These are phyloP conservation scores for Pharnaceum exiguum DNA, from an alignment of 148 eudicot species.

Conservation along the genomic window DNA sequence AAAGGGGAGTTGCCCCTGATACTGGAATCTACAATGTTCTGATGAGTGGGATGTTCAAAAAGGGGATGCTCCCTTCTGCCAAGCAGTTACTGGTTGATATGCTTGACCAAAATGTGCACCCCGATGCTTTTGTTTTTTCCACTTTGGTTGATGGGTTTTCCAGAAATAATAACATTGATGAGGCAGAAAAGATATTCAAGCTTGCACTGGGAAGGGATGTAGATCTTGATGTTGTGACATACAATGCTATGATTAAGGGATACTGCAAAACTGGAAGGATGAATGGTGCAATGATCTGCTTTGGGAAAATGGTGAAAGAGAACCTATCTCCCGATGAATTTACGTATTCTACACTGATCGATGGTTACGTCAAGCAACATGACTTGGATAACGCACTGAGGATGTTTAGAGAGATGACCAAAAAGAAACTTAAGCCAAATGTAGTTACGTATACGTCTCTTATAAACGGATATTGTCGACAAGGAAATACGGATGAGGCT, in stretches of 20 bases:
- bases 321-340: slow-evolving; percentile 55
- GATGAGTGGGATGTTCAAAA: slow-evolving; percentile 69
- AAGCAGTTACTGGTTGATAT: slow-evolving; percentile 64
- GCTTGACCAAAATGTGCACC: slow-evolving; percentile 64
- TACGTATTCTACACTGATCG: slow-evolving; percentile 81
- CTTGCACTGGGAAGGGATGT: slow-evolving; percentile 41
- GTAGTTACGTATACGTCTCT: slow-evolving; percentile 86
- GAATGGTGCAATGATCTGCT: slow-evolving; percentile 57
- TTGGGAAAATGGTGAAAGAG: slow-evolving; percentile 43
- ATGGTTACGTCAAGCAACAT: slow-evolving; percentile 76
- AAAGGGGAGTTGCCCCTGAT: slow-evolving; percentile 63
- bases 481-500: slow-evolving; percentile 43
- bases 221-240: slow-evolving; percentile 63
- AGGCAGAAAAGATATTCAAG: slow-evolving; percentile 66
- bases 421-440: slow-evolving; percentile 61
- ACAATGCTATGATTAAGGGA: slow-evolving; percentile 85
- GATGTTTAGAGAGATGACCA: slow-evolving; percentile 48
- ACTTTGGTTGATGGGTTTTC: slow-evolving; percentile 75
- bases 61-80: slow-evolving; percentile 55
- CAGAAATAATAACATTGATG: slow-evolving; percentile 55
- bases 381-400: slow-evolving; percentile 54
- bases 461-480: slow-evolving; percentile 62
- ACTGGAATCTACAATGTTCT: slow-evolving; percentile 73
- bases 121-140: slow-evolving; percentile 63
- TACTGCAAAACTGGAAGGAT: slow-evolving; percentile 73